Percentiles rank a stretch among this genome's conserved stretches.
Evolutionary conservation across 2,329 filamentous ascomycete genomes (phyloP).

Genomic region (Colletotrichum shisoi): DNA sequence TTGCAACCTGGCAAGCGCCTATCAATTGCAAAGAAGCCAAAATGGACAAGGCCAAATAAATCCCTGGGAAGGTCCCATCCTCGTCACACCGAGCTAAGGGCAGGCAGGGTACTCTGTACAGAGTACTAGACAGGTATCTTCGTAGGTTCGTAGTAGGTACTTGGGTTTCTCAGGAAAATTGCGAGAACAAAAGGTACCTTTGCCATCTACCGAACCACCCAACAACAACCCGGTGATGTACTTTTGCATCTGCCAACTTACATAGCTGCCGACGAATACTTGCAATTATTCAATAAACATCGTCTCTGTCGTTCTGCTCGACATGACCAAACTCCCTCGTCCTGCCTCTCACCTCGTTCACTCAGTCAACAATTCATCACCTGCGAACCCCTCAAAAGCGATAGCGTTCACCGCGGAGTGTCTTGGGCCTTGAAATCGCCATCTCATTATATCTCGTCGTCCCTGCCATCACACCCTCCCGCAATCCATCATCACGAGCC

Average conservation of each 20-base stretch:
- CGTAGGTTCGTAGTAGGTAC: background rate
- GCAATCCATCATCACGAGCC: slow-evolving; percentile 38
- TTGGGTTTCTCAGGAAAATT: background rate
- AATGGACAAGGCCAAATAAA: background rate
- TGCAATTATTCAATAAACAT: background rate
- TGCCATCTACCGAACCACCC: background rate
- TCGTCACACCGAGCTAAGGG: slow-evolving; percentile 4
- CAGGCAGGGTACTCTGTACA: too few relatives aligned
- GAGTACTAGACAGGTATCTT: too few relatives aligned
- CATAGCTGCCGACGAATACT: background rate
- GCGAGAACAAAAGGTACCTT: background rate
- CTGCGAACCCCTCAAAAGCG: slow-evolving; percentile 19
- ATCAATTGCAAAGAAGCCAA: background rate
- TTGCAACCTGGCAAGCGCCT: background rate
- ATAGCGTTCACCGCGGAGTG: slow-evolving; percentile 32
- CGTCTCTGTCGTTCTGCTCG: background rate
- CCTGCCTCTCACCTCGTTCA: background rate
- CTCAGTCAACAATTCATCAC: slow-evolving; percentile 16
- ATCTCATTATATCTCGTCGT: background rate
- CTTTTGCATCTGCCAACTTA: background rate
- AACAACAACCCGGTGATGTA: background rate
- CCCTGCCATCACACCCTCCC: slow-evolving; percentile 28
- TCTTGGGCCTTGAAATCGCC: slow-evolving; percentile 22
- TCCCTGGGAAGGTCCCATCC: background rate
- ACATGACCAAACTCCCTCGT: background rate